Evolutionary conservation across 306 rosid species (phyloP).

Genomic region (Cicer yamashitae): DNA sequence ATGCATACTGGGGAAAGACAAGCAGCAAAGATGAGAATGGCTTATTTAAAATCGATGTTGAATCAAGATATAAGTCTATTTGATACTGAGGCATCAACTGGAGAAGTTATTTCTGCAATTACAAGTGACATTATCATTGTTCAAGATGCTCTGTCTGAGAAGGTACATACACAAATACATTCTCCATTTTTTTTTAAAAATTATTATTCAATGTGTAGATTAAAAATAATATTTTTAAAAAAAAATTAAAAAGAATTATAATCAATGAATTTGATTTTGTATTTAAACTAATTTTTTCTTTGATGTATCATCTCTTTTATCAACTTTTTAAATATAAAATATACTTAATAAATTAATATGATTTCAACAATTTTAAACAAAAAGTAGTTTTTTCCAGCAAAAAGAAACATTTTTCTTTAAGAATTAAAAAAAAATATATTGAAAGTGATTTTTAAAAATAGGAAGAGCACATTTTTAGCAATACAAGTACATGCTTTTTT

Average conservation of each 20-base stretch:
- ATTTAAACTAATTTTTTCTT: not conserved
- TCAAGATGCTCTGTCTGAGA: slow-evolving; percentile 95
- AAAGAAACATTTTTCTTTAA: no score
- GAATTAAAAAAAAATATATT: no score
- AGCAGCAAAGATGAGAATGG: slow-evolving; percentile 98
- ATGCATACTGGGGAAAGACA: slow-evolving; percentile 96
- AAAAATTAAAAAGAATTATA: not conserved
- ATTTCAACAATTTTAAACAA: not conserved
- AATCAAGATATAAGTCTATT: slow-evolving; percentile 90
- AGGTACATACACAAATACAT: slow-evolving; percentile 50
- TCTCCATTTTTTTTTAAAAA: not conserved
- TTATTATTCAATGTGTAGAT: not conserved
- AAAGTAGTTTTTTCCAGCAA: no score
- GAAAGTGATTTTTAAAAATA: not conserved
- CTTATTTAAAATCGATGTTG: slow-evolving; percentile 83
- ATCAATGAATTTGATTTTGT: not conserved
- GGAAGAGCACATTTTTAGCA: not conserved
- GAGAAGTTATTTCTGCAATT: slow-evolving; percentile 89
- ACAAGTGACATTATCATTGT: slow-evolving; percentile 86
- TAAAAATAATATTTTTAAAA: no score
- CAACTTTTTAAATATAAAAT: not conserved
- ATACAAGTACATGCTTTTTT: not conserved
- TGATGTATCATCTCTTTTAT: not conserved
- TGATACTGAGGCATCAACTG: slow-evolving; percentile 91
- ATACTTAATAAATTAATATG: not conserved